phyloP scores from a whole-genome alignment of 495 filamentous ascomycete genomes.

The Penicillium flavigenum region DNA sequence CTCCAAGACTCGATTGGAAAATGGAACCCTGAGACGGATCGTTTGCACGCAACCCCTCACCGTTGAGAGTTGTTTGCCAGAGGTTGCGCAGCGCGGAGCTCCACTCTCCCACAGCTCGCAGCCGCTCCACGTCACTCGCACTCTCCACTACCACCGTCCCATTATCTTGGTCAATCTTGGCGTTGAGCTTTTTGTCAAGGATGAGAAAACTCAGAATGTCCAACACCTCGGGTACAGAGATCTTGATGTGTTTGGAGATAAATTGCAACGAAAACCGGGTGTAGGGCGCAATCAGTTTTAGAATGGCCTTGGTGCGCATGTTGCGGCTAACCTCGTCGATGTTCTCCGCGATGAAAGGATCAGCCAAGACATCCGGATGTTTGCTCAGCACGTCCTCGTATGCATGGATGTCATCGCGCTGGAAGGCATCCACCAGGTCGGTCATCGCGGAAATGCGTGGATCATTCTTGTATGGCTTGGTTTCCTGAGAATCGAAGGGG shows the following conservation, averaged over 20 bases:
- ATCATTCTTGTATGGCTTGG: conserved; percentile 97
- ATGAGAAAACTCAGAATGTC: conserved; percentile 94
- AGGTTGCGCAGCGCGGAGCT: conserved; percentile 63
- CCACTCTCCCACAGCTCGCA: conserved; percentile 73
- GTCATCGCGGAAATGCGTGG: conserved; percentile 96
- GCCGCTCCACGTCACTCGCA: conserved; percentile 68
- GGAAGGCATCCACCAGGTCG: conserved; percentile 92
- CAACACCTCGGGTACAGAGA: conserved; percentile 79
- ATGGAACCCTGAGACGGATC: conserved; percentile 32
- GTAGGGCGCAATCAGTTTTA: conserved; percentile 93
- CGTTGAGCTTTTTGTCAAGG: conserved; percentile 79
- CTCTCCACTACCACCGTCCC: conserved; percentile 81
- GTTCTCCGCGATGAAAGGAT: conserved; percentile 97
- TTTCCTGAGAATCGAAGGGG: conserved; percentile 98
- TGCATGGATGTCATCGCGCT: conserved; percentile 87
- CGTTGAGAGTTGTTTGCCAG: conserved; percentile 64
- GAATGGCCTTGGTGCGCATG: conserved; percentile 92
- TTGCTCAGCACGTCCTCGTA: conserved; percentile 86
- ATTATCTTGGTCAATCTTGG: conserved; percentile 83
- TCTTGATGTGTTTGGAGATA: conserved; percentile 81
- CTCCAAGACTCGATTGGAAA: conserved; percentile 36
- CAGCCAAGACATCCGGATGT: conserved; percentile 84
- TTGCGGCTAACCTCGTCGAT: conserved; percentile 98
- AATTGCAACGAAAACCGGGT: conserved; percentile 85
- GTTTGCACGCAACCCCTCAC: conserved; percentile 66